These are phyloP conservation scores for Sugiyamaella floridensis DNA, from an alignment of 805 yeast genomes.

Conservation along the genomic window DNA sequence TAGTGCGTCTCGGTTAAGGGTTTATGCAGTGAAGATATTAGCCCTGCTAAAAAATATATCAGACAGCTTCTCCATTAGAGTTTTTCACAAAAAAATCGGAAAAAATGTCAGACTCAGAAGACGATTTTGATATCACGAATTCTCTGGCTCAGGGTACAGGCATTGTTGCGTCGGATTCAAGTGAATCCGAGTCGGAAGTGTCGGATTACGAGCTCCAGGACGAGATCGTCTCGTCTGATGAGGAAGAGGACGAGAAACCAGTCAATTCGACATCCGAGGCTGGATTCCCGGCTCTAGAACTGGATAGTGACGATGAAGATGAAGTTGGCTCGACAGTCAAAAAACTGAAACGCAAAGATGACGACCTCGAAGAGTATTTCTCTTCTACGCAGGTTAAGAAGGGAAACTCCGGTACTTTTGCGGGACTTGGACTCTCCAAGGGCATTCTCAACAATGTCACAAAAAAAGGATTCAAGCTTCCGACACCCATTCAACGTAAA, in stretches of 20 bases:
- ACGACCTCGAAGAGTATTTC: constrained; percentile 12
- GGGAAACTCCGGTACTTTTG: constrained; percentile 60
- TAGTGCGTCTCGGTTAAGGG: background rate
- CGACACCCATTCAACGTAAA: constrained; percentile 96
- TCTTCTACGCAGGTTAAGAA: constrained; percentile 24
- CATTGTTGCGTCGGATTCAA: constrained; percentile 3
- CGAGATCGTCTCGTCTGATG: constrained; percentile 39
- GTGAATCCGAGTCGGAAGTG: constrained; percentile 8
- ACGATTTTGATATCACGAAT: constrained; percentile 24
- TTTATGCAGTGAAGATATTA: background rate
- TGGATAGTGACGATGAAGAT: constrained; percentile 35
- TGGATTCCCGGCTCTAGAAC: constrained; percentile 12
- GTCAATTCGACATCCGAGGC: background rate
- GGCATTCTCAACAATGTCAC: constrained; percentile 59
- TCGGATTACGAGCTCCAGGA: constrained; percentile 21
- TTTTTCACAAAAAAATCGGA: background rate
- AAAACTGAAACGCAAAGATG: constrained; percentile 12
- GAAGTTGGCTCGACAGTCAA: constrained; percentile 24
- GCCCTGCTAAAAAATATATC: background rate
- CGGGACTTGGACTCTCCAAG: constrained; percentile 82
- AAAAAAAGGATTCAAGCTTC: constrained; percentile 85
- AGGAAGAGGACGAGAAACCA: constrained; percentile 35
- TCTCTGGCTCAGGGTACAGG: constrained; percentile 17
- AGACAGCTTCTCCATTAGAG: background rate
- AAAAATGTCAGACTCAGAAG: constrained; percentile 22